These are phyloP conservation scores for Microascus cirrosus DNA, from an alignment of 2,329 filamentous ascomycete species.

Conservation along the genomic window DNA sequence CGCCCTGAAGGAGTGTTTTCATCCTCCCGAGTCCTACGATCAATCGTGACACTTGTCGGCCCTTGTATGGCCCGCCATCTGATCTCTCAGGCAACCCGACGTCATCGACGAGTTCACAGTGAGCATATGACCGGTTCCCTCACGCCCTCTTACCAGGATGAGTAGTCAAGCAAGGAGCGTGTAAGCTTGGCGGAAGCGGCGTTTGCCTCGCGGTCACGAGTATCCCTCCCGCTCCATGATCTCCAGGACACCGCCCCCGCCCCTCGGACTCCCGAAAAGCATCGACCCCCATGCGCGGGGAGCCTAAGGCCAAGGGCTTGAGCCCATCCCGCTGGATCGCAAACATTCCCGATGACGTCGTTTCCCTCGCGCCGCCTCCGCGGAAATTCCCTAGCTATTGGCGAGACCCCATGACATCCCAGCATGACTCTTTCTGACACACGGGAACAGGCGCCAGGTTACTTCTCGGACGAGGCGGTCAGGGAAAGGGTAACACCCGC, in stretches of 20 bases:
- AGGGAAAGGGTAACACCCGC: background rate
- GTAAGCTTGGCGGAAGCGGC: too few species aligned
- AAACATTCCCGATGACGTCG: background rate
- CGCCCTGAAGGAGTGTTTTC: too few species aligned
- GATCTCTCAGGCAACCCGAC: background rate
- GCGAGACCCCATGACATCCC: background rate
- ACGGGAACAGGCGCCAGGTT: background rate
- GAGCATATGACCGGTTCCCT: background rate
- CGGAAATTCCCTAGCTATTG: background rate
- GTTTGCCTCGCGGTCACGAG: background rate
- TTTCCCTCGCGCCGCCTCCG: background rate
- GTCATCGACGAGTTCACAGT: background rate
- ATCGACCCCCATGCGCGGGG: background rate
- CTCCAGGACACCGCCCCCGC: background rate
- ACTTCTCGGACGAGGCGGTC: conserved; percentile 1
- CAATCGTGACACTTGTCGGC: background rate
- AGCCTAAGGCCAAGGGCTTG: background rate
- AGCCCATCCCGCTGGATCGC: background rate
- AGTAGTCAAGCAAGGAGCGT: background rate
- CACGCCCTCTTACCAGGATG: background rate
- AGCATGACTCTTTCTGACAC: background rate
- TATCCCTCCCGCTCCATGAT: background rate
- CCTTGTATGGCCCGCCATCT: background rate
- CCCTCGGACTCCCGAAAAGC: background rate
- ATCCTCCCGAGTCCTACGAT: background rate